Evolutionary conservation across 2,329 filamentous ascomycete species (phyloP).

Genomic region (Apiospora aurea): DNA sequence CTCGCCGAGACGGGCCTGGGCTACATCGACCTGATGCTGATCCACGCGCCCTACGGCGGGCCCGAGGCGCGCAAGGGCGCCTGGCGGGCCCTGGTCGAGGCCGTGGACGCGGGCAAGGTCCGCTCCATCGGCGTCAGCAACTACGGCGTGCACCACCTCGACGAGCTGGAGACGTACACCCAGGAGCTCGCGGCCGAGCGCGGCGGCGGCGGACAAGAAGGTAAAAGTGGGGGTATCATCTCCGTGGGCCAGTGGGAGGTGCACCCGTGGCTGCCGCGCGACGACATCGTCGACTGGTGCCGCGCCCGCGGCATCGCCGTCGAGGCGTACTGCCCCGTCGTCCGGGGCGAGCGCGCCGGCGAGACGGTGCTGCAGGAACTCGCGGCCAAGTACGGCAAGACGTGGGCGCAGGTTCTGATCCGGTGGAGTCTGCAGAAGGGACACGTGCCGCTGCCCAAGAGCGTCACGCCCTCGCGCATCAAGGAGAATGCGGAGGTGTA

Average conservation of each 20-base stretch:
- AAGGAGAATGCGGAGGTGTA: conserved; percentile 65
- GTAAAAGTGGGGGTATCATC: conserved; percentile 75
- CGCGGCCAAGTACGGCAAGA: conserved; percentile 75
- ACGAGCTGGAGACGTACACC: conserved; percentile 66
- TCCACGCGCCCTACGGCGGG: conserved; percentile 68
- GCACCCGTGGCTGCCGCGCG: conserved; percentile 85
- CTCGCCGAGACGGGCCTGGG: conserved; percentile 67
- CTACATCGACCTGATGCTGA: conserved; percentile 72
- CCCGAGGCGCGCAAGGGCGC: conserved; percentile 61
- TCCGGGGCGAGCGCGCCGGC: conserved; percentile 73
- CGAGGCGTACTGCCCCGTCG: conserved; percentile 69
- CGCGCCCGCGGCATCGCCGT: conserved; percentile 66
- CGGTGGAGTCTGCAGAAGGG: conserved; percentile 85
- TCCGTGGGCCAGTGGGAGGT: conserved; percentile 89
- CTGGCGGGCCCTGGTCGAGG: conserved; percentile 70
- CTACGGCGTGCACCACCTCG: conserved; percentile 68
- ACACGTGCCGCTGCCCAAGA: conserved; percentile 77
- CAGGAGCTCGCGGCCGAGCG: conserved; percentile 65
- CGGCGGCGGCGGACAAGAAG: conserved; percentile 60
- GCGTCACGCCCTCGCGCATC: conserved; percentile 71
- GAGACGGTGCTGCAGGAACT: conserved; percentile 71
- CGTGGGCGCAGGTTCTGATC: conserved; percentile 78
- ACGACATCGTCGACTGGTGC: conserved; percentile 83
- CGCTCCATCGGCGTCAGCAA: conserved; percentile 70
- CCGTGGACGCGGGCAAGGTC: conserved; percentile 66